Percentiles rank a stretch among this genome's conserved stretches.
phyloP scores from a whole-genome alignment of 169 alveolate species.

The Eimeria necatrix region DNA sequence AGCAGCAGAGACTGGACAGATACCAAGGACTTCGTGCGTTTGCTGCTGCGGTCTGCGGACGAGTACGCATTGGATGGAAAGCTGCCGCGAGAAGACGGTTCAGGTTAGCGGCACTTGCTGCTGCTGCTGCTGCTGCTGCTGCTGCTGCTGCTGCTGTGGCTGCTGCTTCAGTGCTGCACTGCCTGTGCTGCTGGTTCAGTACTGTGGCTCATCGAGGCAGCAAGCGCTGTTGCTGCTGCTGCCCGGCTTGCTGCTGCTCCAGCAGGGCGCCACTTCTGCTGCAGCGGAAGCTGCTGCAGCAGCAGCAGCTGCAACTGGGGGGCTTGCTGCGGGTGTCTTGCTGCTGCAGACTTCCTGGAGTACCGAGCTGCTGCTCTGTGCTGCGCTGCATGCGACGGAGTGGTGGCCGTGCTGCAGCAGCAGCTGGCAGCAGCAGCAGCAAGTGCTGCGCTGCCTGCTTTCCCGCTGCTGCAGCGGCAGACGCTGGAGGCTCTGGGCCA shows the following conservation, averaged over 20 bases:
- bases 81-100: not conserved
- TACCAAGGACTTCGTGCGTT: not conserved
- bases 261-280: not conserved
- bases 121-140: slow-evolving; percentile 22
- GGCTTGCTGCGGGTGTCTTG: not conserved
- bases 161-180: no score
- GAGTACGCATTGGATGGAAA: slow-evolving; percentile 11
- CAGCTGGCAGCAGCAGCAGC: slow-evolving; percentile 73
- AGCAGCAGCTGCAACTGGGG: not conserved
- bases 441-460: slow-evolving; percentile 49
- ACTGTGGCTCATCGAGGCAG: no score
- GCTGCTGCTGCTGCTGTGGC: not conserved
- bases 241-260: slow-evolving; percentile 6
- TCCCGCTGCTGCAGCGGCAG: slow-evolving; percentile 69
- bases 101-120: not conserved
- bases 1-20: slow-evolving; percentile 18
- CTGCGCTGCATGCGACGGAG: slow-evolving; percentile 46
- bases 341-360: slow-evolving; percentile 50
- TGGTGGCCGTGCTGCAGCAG: slow-evolving; percentile 50
- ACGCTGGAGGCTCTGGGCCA: slow-evolving; percentile 9
- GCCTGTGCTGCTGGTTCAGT: no score
- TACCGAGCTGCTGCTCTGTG: slow-evolving; percentile 53
- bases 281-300: no score
- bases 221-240: not conserved
- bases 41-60: slow-evolving; percentile 47